These are phyloP conservation scores for Patellifolia procumbens DNA, from an alignment of 179 eudicot species.

Conservation along the genomic window DNA sequence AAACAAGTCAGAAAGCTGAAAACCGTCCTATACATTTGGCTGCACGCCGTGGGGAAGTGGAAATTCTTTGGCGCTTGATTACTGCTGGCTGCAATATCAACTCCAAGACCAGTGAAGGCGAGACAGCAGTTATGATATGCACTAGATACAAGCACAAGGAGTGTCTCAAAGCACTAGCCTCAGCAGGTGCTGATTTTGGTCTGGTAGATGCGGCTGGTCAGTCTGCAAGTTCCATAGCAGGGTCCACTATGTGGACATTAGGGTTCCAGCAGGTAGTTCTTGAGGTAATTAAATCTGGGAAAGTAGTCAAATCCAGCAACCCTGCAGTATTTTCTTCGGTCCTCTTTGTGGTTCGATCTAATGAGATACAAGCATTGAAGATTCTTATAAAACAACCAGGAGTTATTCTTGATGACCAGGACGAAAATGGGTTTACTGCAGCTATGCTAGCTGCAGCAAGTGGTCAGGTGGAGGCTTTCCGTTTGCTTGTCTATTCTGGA, in stretches of 20 bases:
- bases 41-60: conserved; percentile 44
- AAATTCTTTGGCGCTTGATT: conserved; percentile 42
- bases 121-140: conserved; percentile 63
- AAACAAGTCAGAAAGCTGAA: conserved; percentile 33
- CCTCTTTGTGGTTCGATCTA: conserved; percentile 44
- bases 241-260: conserved; percentile 46
- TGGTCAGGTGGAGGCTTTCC: conserved; percentile 58
- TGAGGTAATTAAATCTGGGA: conserved; percentile 49
- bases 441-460: conserved; percentile 54
- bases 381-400: conserved; percentile 42
- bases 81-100: conserved; percentile 45
- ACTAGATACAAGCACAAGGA: conserved; percentile 50
- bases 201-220: conserved; percentile 38
- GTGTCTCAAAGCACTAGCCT: conserved; percentile 55
- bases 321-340: conserved; percentile 41
- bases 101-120: conserved; percentile 45
- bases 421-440: conserved; percentile 58
- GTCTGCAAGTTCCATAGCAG: conserved; percentile 46
- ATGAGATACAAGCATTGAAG: conserved; percentile 47
- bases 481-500: conserved; percentile 50
- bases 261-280: conserved; percentile 55
- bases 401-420: conserved; percentile 48
- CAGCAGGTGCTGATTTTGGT: conserved; percentile 69
- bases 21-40: conserved; percentile 53
- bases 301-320: conserved; percentile 47